A percentile compares a stretch with the other conserved stretches of the same genome.
These are phyloP conservation scores for Asterella californica DNA, from an alignment of 225 moss, liverwort and hornwort genomes.

Conservation along the genomic window DNA sequence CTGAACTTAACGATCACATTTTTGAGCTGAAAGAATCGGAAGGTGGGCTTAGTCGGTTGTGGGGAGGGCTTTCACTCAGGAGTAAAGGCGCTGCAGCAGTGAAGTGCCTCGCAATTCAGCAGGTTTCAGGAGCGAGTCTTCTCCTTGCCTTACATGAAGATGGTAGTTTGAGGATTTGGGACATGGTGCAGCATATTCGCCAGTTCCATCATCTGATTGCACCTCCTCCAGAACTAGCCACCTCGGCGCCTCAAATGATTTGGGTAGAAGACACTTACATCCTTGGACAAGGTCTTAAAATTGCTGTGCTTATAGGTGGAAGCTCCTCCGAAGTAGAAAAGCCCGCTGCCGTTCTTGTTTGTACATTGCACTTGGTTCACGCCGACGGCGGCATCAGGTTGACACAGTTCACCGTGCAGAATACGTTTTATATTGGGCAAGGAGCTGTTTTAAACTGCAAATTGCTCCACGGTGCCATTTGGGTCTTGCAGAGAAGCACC, in stretches of 20 bases:
- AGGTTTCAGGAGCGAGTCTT: slow-evolving; percentile 52
- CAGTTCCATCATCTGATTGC: slow-evolving; percentile 59
- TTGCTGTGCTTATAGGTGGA: slow-evolving; percentile 57
- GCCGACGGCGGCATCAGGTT: slow-evolving; percentile 65
- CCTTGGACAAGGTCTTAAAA: slow-evolving; percentile 42
- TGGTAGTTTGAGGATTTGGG: slow-evolving; percentile 80
- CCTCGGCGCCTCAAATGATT: slow-evolving; percentile 56
- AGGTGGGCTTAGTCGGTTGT: slow-evolving; percentile 84
- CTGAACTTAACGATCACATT: slow-evolving; percentile 33
- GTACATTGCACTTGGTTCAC: slow-evolving; percentile 61
- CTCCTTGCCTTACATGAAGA: slow-evolving; percentile 82
- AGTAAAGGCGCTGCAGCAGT: slow-evolving; percentile 70
- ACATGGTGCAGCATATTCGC: slow-evolving; percentile 65
- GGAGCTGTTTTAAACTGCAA: slow-evolving; percentile 68
- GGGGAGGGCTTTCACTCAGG: slow-evolving; percentile 75
- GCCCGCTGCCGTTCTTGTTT: slow-evolving; percentile 46
- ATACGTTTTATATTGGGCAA: slow-evolving; percentile 55
- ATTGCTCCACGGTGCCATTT: slow-evolving; percentile 59
- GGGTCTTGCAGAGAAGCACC: slow-evolving; percentile 58
- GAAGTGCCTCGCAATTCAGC: slow-evolving; percentile 54
- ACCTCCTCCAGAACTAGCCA: slow-evolving; percentile 57
- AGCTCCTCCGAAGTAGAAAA: slow-evolving; percentile 16
- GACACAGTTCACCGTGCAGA: slow-evolving; percentile 54
- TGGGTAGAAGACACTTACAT: slow-evolving; percentile 69
- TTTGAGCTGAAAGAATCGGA: slow-evolving; percentile 84